Evolutionary conservation across 495 filamentous ascomycete genomes (phyloP), one percentile per base, ranked within the genome.

Genomic region (Amorphotheca resinae): DNA sequence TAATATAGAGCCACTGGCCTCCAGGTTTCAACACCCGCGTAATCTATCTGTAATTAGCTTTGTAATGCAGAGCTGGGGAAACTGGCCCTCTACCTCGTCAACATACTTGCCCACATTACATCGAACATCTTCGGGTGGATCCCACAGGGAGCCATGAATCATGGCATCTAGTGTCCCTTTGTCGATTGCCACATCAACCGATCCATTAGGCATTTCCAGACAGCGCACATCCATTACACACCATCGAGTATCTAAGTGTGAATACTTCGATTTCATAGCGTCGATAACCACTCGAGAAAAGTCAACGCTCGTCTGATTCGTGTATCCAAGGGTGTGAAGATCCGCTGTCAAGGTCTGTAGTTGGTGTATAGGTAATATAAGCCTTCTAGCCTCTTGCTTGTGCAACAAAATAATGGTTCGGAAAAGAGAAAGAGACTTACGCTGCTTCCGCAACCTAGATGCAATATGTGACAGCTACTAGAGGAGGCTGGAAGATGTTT

Each of bases 91-190:
- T 31, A 42, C 36, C 32, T 43, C 42, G 38, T 54, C 33, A 11
- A 18, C 34, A 37, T 20, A 25, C 15, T 11, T 22, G 11, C 23
- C 20, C n/a, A 22, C 26, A 25, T 11, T 15, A 4, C 38, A n/a
- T 28, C 34, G 41, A 41, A 73, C 72, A 62, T 79, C 72, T 22
- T 62, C 60, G 6, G 70, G 70, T 4, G 75, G 72, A 50, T 65
- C 67, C 74, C 73, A 77, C 0, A 66, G 62, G 37, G 63, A 69
- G 4, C 76, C 73, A 39, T 72, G 61, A 15, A 81, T 66, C 67
- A 79, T 76, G 25, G 70, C 73, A 49, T 79, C 77, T 1, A 80
- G 60, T 1, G 74, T 77, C 3, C 65, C 69, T 51, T 80, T 80
- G 48, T 79, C 73, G 45, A 81, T 70, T 15, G 72, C 72, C 17